Evolutionary conservation across 352 stramenopile species (phyloP), one percentile per base, ranked within the genome.

Genomic region (Thalassiosira exigua): DNA sequence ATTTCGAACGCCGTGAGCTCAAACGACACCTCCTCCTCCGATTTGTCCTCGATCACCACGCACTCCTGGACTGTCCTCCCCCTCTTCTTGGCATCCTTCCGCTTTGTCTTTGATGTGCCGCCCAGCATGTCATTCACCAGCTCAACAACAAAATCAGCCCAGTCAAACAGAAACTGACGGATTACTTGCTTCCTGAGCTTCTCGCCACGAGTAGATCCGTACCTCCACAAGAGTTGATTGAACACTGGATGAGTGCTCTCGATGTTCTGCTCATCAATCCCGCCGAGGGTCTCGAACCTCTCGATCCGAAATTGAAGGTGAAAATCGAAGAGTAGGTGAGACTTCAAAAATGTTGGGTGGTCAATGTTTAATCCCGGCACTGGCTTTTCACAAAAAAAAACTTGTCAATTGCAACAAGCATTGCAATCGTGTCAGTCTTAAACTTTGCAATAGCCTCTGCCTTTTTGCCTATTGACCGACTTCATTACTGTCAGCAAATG

Each of bases 241-340:
- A 68, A 33, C 22, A 14, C 4, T 11, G 59, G 39, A 26, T 68
- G 59, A 68, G 41, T 41, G 36, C 39, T 36, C 11, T 68, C 41
- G 17, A 48, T 68, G 14, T 21, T 54, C 54, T 68, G 39, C 54
- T 68, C 59, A 51, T 54, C 36, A 57, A 68, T 3, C 22, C 12
- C 41, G 19, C 59, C 36, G 26, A 56, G 7, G n/a, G 39, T 42
- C 42, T 56, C 17, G 36, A 33, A 68, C 2, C 33, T 41, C 3
- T 53, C 39, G 3, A 68, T 5, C 4, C 32, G 39, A 41, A 36
- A n/a, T 14, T 56, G 22, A 21, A 68, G 2, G n/a, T 56, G 21
- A 24, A n/a, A 32, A 30, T 22, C 41, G 54, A 68, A 68, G 17
- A 68, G 42, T n/a, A 68, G 36, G 42, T 68, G 59, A 3, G 2